Evolutionary conservation across 192 early-diverging fungal genomes (phyloP), one percentile per base, ranked within the genome.

Genomic region (Oehlia diaphana): DNA sequence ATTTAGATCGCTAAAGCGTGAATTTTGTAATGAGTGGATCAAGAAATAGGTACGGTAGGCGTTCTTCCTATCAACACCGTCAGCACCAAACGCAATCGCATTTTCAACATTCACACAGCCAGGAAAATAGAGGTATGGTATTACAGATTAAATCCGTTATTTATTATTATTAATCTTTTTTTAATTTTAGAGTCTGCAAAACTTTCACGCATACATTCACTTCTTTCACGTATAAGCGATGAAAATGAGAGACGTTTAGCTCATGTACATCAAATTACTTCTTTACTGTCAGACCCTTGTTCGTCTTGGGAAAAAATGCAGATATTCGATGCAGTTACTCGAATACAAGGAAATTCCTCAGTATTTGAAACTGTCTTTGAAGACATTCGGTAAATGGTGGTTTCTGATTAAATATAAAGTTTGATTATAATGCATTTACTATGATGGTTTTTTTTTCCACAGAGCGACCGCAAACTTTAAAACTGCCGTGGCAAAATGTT

Each of bases 291-390:
- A 1, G 77, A 79, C 16, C 33, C 77, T 23, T 61, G 21, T 33
- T 47, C 77, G 14, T 5, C 77, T 23, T 65, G 65, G 49, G 77
- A 79, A 62, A 62, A 33, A 58, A n/a, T 21, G 2, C 66, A 79
- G 50, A 61, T 79, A 50, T 79, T 79, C 42, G 77, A 79, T 31
- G 21, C 50, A 2, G 50, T 70, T 19, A 79, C 77, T 21, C 28
- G 53, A 58, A 68, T 49, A 35, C 14, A 31, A 23, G 76, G 39
- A 26, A 50, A 31, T 44, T 49, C 47, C 4, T 16, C 66, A n/a
- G 68, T 50, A 28, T 14, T 79, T 19, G 77, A 79, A 23, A 16
- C 50, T 39, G 33, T 79, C 7, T 79, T 79, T 62, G 77, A 79
- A 70, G 77, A 79, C 71, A 28, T n/a, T 13, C 16, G 77, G 77